These are phyloP conservation scores for Volvox africanus DNA, from an alignment of 139 green algal genomes.

Conservation along the genomic window DNA sequence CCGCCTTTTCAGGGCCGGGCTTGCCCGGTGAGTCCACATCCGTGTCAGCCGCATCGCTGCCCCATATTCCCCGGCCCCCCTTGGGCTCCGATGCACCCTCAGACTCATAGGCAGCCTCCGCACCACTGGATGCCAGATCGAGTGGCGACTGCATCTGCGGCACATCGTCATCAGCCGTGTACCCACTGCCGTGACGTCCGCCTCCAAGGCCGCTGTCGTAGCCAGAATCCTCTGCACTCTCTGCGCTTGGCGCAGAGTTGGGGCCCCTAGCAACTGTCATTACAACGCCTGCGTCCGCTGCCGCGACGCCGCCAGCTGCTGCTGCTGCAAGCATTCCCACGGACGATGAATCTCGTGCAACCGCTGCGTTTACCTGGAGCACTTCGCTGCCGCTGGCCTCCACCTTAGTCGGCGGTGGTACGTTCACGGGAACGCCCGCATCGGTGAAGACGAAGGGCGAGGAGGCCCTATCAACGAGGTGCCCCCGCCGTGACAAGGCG, in stretches of 20 bases:
- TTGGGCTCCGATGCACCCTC: not conserved
- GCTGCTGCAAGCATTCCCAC: not conserved
- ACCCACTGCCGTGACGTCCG: not conserved
- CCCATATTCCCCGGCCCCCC: not conserved
- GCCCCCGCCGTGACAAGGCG: not conserved
- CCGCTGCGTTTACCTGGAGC: not conserved
- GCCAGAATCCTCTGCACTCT: not conserved
- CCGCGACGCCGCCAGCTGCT: not conserved
- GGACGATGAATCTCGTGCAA: not conserved
- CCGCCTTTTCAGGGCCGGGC: not conserved
- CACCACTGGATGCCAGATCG: not conserved
- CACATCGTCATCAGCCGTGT: not conserved
- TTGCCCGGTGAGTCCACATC: not conserved
- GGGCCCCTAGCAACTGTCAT: not conserved
- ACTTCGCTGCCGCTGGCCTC: not conserved
- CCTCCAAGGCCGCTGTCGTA: not conserved
- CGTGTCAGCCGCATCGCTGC: not conserved
- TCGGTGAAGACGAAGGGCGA: slow-evolving; percentile 42
- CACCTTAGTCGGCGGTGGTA: not conserved
- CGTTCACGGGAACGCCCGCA: not conserved
- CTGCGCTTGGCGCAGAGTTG: too few species aligned
- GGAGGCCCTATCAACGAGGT: slow-evolving; percentile 18
- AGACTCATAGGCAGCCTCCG: not conserved
- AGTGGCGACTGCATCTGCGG: slow-evolving; percentile 39
- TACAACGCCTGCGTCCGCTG: too few species aligned